These are phyloP conservation scores for Pythium brachiatum DNA, from an alignment of 352 stramenopile genomes.

Conservation along the genomic window DNA sequence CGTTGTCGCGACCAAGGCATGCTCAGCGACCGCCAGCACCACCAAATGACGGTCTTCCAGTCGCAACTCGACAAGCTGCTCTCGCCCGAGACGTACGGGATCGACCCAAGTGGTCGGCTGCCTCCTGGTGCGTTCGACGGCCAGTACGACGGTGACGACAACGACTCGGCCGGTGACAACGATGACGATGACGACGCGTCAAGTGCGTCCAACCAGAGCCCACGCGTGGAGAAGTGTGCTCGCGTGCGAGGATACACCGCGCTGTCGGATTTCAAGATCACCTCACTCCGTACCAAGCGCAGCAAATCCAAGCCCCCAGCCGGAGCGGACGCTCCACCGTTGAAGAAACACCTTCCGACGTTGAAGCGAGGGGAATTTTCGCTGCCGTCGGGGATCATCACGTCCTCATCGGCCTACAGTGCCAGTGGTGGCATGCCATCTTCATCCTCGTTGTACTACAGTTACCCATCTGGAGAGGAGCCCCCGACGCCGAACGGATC, in stretches of 20 bases:
- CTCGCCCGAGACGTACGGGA: conserved; percentile 78
- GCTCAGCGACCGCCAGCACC: conserved; percentile 73
- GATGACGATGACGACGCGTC: conserved; percentile 33
- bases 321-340: background rate
- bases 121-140: conserved; percentile 28
- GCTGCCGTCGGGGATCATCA: conserved; percentile 22
- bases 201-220: conserved; percentile 35
- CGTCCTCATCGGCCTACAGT: background rate
- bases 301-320: conserved; percentile 17
- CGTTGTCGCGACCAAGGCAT: conserved; percentile 58
- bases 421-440: background rate
- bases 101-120: conserved; percentile 60
- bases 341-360: conserved; percentile 10
- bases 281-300: conserved; percentile 25
- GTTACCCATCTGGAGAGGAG: conserved; percentile 12
- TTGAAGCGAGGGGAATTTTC: conserved; percentile 26
- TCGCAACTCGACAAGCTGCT: conserved; percentile 72
- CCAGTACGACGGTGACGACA: conserved; percentile 25
- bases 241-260: conserved; percentile 3
- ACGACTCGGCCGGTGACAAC: conserved; percentile 29
- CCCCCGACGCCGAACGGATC: conserved; percentile 1
- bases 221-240: conserved; percentile 23
- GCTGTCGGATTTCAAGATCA: conserved; percentile 36
- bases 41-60: conserved; percentile 63
- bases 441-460: conserved; percentile 10